phyloP scores from a whole-genome alignment of 2,329 filamentous ascomycete species.

The Didymella lethalis region DNA sequence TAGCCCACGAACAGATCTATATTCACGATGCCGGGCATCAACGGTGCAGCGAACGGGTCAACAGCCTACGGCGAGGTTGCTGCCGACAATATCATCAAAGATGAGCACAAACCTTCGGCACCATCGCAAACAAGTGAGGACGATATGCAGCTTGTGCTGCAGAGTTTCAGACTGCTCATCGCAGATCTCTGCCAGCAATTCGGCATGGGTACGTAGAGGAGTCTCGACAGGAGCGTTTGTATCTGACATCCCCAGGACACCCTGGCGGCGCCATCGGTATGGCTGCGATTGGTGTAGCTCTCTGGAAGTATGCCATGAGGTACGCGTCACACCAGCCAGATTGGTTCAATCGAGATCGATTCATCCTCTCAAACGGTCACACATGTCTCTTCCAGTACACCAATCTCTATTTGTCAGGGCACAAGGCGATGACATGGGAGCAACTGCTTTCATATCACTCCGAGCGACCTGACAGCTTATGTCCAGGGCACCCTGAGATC shows the following conservation, averaged over 20 bases:
- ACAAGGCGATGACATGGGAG: slow-evolving; percentile 63
- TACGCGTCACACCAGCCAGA: slow-evolving; percentile 64
- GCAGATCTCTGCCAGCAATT: slow-evolving; percentile 74
- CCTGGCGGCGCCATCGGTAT: slow-evolving; percentile 65
- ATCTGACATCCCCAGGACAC: slow-evolving; percentile 2
- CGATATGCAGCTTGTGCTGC: slow-evolving; percentile 57
- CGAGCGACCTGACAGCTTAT: slow-evolving; percentile 57
- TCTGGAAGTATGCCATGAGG: slow-evolving; percentile 69
- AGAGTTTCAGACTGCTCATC: slow-evolving; percentile 69
- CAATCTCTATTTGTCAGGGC: slow-evolving; percentile 62
- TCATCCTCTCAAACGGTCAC: slow-evolving; percentile 68
- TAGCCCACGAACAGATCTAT: neutral
- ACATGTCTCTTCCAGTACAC: slow-evolving; percentile 64
- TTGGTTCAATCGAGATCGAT: slow-evolving; percentile 69
- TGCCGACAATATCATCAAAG: slow-evolving; percentile 23
- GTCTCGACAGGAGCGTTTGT: too few species aligned
- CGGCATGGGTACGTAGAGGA: slow-evolving; percentile 61
- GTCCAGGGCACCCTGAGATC: slow-evolving; percentile 65
- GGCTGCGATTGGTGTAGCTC: slow-evolving; percentile 66
- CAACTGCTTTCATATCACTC: slow-evolving; percentile 65
- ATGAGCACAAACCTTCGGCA: slow-evolving; percentile 26
- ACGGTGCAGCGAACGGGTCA: slow-evolving; percentile 9
- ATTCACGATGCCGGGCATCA: slow-evolving; percentile 7
- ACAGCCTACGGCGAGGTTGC: slow-evolving; percentile 31
- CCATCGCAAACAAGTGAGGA: slow-evolving; percentile 27